Evolutionary conservation across 805 yeast species (phyloP), one percentile per base, ranked within the genome.

Genomic region (Ogataea kodamae): DNA sequence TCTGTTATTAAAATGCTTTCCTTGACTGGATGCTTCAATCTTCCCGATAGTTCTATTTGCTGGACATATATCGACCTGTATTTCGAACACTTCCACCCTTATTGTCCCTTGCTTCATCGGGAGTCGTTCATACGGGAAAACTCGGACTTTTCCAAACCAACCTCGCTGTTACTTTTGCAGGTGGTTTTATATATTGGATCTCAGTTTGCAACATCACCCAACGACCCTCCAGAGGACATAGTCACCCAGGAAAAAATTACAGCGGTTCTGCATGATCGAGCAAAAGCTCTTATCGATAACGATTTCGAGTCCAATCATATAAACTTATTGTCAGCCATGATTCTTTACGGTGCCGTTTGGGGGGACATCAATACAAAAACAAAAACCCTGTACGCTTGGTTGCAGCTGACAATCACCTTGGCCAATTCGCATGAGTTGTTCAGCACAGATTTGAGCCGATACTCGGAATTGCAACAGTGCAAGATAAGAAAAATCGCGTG

Each of bases 161-260:
- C 84, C 6, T 74, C 83, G 15, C 55, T 80, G 26, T 50, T 74
- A 21, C 65, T 82, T 59, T 46, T 75, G 21, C 82, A 80, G 49
- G 71, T 83, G 1, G 76, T 82, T 10, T 59, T 80, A 28, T 62
- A 80, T 24, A 78, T 81, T 18, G 87, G 87, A 0, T 69, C 81
- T 16, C 66, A 84, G 36, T 72, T 75, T 11, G 68, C 77, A 19
- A 51, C 59, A 5, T 73, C 76, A 45, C 77, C 77, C 4, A 63
- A 68, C 5, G 57, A 79, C 15, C 58, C 68, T 24, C 86, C 78
- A 45, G 54, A 33, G 3, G 65, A 69, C 5, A 30, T 22, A 18
- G 17, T 25, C 23, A 86, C 80, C 40, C 44, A 35, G 30, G 52
- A 66, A 10, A 54, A 55, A 16, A 73, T 71, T 6, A 25, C 48